Percentiles rank a stretch among this genome's conserved stretches.
Conservation (phyloP, 139 green algal species). For the Coelastrella sp. region DNA sequence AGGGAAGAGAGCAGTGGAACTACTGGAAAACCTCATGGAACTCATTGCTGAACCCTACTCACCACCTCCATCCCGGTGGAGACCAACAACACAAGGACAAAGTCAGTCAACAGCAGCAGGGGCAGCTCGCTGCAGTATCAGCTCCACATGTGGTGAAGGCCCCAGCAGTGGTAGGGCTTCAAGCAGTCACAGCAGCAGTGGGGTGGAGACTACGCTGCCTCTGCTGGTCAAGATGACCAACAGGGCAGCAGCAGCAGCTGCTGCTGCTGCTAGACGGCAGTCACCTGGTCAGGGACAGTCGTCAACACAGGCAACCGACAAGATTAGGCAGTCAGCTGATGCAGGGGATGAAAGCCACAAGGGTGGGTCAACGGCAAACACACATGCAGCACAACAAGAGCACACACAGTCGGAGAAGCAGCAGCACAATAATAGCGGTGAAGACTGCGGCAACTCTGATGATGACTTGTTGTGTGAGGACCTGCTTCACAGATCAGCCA, state of each 20-base stretch:
- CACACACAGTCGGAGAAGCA: background rate
- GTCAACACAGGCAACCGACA: background rate
- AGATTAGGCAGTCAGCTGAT: too few relatives aligned
- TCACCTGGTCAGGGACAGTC: background rate
- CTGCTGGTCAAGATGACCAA: slow-evolving; percentile 9
- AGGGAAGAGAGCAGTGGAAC: background rate
- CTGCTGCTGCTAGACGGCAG: background rate
- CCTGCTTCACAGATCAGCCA: background rate
- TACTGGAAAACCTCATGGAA: slow-evolving; percentile 8
- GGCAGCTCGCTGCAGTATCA: background rate
- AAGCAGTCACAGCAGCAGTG: background rate
- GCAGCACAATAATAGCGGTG: background rate
- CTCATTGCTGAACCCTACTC: slow-evolving; percentile 14
- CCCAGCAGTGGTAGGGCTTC: background rate
- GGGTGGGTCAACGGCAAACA: too few relatives aligned
- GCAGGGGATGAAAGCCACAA: background rate
- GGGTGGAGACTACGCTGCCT: background rate
- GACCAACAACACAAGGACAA: background rate
- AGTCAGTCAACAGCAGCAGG: background rate
- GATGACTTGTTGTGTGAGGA: background rate
- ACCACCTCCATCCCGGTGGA: background rate
- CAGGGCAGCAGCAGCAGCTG: background rate
- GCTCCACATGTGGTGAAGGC: background rate
- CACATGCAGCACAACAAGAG: too few relatives aligned
- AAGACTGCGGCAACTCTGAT: background rate